A percentile compares a stretch with the other conserved stretches of the same genome.
Evolutionary conservation across 2,329 filamentous ascomycete species (phyloP).

Genomic region (Alternaria tenuissima): DNA sequence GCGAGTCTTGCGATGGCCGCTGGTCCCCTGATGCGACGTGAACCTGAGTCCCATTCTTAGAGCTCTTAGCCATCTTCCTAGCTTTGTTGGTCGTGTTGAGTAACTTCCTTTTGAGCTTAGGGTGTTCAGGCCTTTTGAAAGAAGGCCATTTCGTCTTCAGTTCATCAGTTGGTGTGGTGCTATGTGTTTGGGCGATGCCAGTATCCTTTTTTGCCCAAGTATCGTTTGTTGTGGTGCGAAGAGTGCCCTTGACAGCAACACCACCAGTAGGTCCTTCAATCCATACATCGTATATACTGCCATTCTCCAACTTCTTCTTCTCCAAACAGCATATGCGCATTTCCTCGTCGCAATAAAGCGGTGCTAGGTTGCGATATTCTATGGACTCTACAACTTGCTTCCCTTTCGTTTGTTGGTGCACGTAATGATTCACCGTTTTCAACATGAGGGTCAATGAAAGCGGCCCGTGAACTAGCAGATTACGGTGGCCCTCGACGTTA

Average conservation of each 20-base stretch:
- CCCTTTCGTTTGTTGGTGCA: constrained; percentile 1
- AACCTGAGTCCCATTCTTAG: neutral
- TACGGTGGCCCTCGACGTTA: constrained; percentile 75
- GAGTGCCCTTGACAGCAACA: constrained; percentile 56
- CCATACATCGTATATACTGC: constrained; percentile 49
- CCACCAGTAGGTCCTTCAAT: constrained; percentile 52
- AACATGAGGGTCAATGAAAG: constrained; percentile 81
- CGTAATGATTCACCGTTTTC: constrained; percentile 62
- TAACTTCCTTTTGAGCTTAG: neutral
- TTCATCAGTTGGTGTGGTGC: neutral
- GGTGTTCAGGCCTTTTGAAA: neutral
- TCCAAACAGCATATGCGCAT: constrained; percentile 73
- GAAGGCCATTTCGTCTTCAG: neutral
- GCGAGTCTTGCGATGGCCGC: neutral
- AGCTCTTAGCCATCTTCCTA: neutral
- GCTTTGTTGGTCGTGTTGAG: neutral
- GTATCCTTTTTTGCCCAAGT: too few relatives aligned
- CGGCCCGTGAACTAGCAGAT: constrained; percentile 86
- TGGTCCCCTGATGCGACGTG: neutral
- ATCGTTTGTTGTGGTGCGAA: constrained; percentile 22
- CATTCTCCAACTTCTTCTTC: constrained; percentile 36
- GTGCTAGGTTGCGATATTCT: constrained; percentile 82
- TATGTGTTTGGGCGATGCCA: too few relatives aligned
- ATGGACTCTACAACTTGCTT: constrained; percentile 63
- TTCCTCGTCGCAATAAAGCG: constrained; percentile 77